Base-by-base conservation (phyloP, 192 early-diverging fungal genomes). In the Entomortierella lignicola region DNA sequence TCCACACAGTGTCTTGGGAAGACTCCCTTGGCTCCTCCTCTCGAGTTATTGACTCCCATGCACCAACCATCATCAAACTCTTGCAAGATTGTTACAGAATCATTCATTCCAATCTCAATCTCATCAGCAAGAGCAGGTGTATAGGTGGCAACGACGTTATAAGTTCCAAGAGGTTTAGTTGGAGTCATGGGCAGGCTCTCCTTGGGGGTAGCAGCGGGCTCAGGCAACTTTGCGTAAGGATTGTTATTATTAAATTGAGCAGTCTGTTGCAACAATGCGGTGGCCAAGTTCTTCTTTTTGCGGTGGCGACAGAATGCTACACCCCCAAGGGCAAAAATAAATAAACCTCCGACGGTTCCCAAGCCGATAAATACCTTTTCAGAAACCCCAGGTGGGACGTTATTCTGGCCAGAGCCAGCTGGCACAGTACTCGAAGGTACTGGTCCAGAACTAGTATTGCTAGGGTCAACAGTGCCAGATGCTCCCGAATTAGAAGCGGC, bases 51-150 rank as follows among this genome's bases (percentile, higher is more conserved):
- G 20, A 84, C 58, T 27, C 86, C 88, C 53, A 82, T 79, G 57
- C 84, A 85, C 88, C 88, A 89, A 17, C 88, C 88, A 71, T 89
- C 88, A 64, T 89, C 88, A 58, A 83, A 89, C 56, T 85, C 84
- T 34, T 77, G 73, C 17, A 86, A 55, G 21, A 89, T 80, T 8
- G 85, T 81, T 39, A 89, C 82, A 10, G 83, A 84, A 42, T 89
- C 88, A 20, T 85, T 84, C 18, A 62, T 53, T 60, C 84, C 81
- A 47, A 89, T 81, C 58, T 85, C 85, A 51, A 89, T 73, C 65
- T 89, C 88, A 55, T 89, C 88, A 21, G 80, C 81, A 23, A 89
- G 53, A 3, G 86, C 85, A 4, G 88, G 88, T 25, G 80, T 84
- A 43, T 87, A 87, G 8, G 79, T 86, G 11, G 81, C 63, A 7